Conservation (phyloP, 805 yeast species). For the Cyberlindnera maritima region DNA sequence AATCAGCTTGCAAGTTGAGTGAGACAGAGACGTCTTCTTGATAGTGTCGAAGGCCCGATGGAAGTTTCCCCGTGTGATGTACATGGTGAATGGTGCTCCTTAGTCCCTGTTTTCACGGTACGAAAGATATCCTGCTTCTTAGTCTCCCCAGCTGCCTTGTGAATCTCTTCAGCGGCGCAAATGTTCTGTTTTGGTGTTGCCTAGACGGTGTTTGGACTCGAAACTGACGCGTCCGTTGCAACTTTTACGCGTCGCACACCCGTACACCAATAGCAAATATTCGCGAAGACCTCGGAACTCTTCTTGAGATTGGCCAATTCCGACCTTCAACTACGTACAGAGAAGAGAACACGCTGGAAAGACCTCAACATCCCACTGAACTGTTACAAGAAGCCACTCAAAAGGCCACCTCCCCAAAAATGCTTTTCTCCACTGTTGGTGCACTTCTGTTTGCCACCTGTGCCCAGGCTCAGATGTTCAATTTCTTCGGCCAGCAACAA, state of each 20-base stretch:
- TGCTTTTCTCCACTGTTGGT: background rate
- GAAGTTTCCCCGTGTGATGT: conserved; percentile 68
- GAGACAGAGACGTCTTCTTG: conserved; percentile 71
- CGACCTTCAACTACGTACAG: background rate
- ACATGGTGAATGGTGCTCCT: conserved; percentile 50
- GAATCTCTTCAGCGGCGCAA: no score
- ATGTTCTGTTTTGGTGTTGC: no score
- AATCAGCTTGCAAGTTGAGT: conserved; percentile 80
- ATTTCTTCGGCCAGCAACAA: conserved; percentile 41
- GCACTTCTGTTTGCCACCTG: conserved; percentile 6
- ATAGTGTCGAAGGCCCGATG: conserved; percentile 65
- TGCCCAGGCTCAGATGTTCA: conserved; percentile 39
- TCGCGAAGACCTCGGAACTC: conserved; percentile 1
- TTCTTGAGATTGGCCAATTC: background rate
- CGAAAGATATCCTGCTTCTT: background rate
- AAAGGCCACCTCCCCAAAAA: background rate
- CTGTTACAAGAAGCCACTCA: no score
- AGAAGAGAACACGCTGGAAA: conserved; percentile 1
- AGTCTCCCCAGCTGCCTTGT: no score
- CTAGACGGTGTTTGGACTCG: background rate
- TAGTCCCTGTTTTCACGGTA: background rate
- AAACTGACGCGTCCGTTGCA: background rate
- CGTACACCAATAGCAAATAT: background rate
- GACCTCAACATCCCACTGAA: background rate
- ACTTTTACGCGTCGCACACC: conserved; percentile 2